Evolutionary conservation across 2,329 filamentous ascomycete genomes (phyloP).

Genomic region (Stenocarpella maydis): DNA sequence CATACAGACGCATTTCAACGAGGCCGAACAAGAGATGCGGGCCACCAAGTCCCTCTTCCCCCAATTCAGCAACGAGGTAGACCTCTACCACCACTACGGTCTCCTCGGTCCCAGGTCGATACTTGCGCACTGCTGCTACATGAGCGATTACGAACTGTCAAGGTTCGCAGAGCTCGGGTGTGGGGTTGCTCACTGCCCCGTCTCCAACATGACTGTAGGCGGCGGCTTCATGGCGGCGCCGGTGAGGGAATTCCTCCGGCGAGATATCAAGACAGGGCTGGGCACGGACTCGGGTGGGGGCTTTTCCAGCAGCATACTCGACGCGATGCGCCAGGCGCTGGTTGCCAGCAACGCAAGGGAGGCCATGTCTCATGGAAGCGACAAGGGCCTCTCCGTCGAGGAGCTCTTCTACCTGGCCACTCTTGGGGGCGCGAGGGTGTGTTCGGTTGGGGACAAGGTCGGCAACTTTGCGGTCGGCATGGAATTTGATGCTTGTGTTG

Average conservation of each 20-base stretch:
- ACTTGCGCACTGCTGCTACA: slow-evolving; percentile 72
- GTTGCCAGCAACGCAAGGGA: slow-evolving; percentile 61
- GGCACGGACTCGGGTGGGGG: slow-evolving; percentile 72
- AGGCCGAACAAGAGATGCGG: slow-evolving; percentile 66
- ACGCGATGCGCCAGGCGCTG: slow-evolving; percentile 65
- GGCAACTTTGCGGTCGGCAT: slow-evolving; percentile 67
- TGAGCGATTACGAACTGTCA: slow-evolving; percentile 63
- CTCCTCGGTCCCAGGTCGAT: slow-evolving; percentile 65
- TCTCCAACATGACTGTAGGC: slow-evolving; percentile 69
- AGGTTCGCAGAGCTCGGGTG: slow-evolving; percentile 57
- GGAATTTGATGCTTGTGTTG: slow-evolving; percentile 66
- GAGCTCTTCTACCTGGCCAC: slow-evolving; percentile 70
- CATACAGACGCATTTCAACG: slow-evolving; percentile 74
- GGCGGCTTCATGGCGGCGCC: slow-evolving; percentile 70
- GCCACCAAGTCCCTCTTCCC: slow-evolving; percentile 65
- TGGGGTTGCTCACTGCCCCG: slow-evolving; percentile 71
- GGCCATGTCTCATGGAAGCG: slow-evolving; percentile 48
- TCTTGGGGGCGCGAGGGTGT: slow-evolving; percentile 66
- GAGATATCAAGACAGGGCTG: slow-evolving; percentile 70
- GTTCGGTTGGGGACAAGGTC: slow-evolving; percentile 59
- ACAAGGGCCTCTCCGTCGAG: slow-evolving; percentile 55
- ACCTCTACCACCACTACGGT: slow-evolving; percentile 64
- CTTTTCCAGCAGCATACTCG: slow-evolving; percentile 66
- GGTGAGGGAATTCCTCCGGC: slow-evolving; percentile 63
- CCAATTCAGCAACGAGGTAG: slow-evolving; percentile 62